A percentile compares a stretch with the other conserved stretches of the same genome.
Conservation (phyloP, 208 protist species). For the Leishmania gerbilli region DNA sequence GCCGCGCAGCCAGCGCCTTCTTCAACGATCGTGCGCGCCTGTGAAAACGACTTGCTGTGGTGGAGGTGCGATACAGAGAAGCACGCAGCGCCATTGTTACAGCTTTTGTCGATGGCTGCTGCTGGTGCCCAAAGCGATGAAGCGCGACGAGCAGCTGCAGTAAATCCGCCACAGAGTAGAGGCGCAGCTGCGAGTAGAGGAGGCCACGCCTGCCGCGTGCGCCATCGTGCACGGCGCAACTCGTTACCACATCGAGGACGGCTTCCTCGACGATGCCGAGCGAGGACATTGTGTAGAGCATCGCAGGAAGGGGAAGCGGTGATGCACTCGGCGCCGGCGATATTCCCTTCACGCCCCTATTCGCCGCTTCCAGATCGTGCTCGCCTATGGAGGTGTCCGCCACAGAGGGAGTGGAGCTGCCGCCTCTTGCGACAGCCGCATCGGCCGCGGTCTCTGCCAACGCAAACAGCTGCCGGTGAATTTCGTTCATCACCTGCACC, state of each 20-base stretch:
- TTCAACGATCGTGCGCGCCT: conserved; percentile 11
- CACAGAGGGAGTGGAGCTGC: neutral
- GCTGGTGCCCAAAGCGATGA: conserved; percentile 70
- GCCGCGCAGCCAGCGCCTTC: neutral
- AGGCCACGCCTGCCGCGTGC: conserved; percentile 16
- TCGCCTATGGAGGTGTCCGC: neutral
- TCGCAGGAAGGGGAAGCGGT: conserved; percentile 40
- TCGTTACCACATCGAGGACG: conserved; percentile 43
- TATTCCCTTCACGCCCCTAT: too few species aligned
- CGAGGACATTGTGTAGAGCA: conserved; percentile 59
- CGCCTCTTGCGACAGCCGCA: neutral
- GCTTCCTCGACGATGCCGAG: conserved; percentile 61
- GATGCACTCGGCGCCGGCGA: neutral
- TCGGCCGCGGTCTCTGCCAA: conserved; percentile 10
- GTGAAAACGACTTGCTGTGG: conserved; percentile 17
- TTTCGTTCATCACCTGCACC: conserved; percentile 50
- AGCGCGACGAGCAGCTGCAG: conserved; percentile 56
- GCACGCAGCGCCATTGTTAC: conserved; percentile 26
- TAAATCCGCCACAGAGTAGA: conserved; percentile 43
- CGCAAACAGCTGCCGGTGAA: conserved; percentile 46
- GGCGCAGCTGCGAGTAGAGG: conserved; percentile 44
- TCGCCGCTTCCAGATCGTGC: neutral
- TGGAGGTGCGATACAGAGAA: conserved; percentile 13
- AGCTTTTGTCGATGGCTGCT: conserved; percentile 49
- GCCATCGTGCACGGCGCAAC: neutral